These are phyloP conservation scores for Myxozyma neotropica DNA, from an alignment of 805 yeast species.

Conservation along the genomic window DNA sequence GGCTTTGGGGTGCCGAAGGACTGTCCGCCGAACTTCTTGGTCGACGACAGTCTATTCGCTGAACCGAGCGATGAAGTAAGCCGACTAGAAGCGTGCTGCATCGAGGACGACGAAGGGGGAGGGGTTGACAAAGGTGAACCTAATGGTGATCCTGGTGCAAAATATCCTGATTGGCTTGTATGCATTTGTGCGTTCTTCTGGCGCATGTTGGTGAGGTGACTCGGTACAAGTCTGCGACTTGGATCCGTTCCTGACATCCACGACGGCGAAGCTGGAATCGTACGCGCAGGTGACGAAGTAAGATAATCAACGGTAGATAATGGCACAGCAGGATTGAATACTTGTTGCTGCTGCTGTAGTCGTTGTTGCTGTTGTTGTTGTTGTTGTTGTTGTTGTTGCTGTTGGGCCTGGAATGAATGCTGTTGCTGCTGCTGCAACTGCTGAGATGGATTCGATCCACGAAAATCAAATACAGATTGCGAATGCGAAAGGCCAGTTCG, in stretches of 20 bases:
- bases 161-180: constrained; percentile 1
- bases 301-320: constrained; percentile 22
- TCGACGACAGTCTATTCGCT: background rate
- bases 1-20: constrained; percentile 38
- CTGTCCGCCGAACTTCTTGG: constrained; percentile 32
- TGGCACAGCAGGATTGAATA: constrained; percentile 21
- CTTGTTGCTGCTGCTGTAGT: constrained; percentile 31
- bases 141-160: background rate
- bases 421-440: constrained; percentile 31
- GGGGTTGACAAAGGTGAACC: background rate
- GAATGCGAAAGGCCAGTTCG: constrained; percentile 17
- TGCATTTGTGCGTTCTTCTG: constrained; percentile 14
- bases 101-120: constrained; percentile 19
- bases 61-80: background rate
- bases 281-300: constrained; percentile 16
- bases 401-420: no score
- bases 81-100: background rate
- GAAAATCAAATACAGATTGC: constrained; percentile 26
- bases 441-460: constrained; percentile 26
- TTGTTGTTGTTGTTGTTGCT: constrained; percentile 33
- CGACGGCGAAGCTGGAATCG: constrained; percentile 25
- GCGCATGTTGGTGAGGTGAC: constrained; percentile 31
- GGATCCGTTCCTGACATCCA: constrained; percentile 19
- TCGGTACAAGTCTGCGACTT: constrained; percentile 20
- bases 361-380: no score